Percentiles rank a stretch among this genome's conserved stretches.
phyloP scores from a whole-genome alignment of 345 rosid genomes.

The Melaleuca quinquenervia region DNA sequence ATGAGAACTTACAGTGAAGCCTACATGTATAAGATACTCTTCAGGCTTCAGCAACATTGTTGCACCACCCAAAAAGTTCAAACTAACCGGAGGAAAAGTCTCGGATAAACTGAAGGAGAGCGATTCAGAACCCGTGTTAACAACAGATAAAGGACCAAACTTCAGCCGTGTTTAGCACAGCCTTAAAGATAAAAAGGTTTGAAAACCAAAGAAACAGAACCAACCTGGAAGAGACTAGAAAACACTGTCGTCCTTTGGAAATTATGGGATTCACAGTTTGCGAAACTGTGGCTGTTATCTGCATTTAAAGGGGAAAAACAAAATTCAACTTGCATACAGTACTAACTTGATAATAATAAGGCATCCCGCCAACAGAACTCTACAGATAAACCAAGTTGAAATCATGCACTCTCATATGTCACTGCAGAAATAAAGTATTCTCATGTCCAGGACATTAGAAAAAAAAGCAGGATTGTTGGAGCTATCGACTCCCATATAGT shows the following conservation, averaged over 20 bases:
- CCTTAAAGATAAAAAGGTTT: not conserved
- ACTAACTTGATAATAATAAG: not conserved
- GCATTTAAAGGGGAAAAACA: slow-evolving; percentile 7
- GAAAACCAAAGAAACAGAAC: slow-evolving; percentile 5
- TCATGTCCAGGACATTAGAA: not conserved
- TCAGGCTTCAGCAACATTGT: slow-evolving; percentile 75
- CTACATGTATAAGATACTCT: slow-evolving; percentile 69
- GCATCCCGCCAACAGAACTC: not conserved
- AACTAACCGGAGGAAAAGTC: slow-evolving; percentile 67
- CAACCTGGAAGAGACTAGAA: slow-evolving; percentile 65
- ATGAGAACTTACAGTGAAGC: slow-evolving; percentile 49
- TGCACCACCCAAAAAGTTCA: slow-evolving; percentile 83
- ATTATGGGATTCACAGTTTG: slow-evolving; percentile 47
- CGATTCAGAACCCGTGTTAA: not conserved
- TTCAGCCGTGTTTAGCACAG: not conserved
- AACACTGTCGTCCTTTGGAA: slow-evolving; percentile 76
- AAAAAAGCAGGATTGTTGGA: not conserved
- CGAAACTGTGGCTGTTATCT: slow-evolving; percentile 59
- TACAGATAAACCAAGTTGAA: not conserved
- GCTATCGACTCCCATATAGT: not conserved
- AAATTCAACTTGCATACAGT: not conserved
- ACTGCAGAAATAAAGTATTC: not conserved
- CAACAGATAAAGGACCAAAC: not conserved
- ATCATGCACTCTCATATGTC: not conserved
- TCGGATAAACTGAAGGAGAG: slow-evolving; percentile 38